Base-by-base conservation (phyloP, 371 early-diverging fungal species). In the Actinomortierella ambigua region DNA sequence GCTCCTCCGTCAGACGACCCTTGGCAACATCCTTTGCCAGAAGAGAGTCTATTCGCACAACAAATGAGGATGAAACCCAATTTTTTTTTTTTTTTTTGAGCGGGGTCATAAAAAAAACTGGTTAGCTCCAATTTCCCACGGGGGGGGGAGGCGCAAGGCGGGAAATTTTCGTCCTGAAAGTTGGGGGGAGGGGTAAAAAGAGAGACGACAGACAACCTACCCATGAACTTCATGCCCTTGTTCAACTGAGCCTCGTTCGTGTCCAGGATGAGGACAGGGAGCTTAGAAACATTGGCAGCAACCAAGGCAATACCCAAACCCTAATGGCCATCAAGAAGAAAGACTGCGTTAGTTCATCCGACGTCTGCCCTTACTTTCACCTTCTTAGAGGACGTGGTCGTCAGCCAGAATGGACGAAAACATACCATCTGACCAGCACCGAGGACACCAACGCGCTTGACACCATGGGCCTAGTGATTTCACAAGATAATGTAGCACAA, bases 281-380 rank as follows among this genome's bases (percentile, higher is more conserved):
- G 76, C 69, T 91, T 86, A 53, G 96, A 90, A 4, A 89, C 84
- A 43, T 88, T 87, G 27, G 97, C 96, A 39, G 93, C 88, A n/a
- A 98, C 99, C 53, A 94, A 89, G 6, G 95, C 98, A 67, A 98
- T 98, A 41, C 99, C 99, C 51, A 92, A 79, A 27, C 99, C 95
- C 91, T 78, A 67, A 44, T 42, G n/a, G n/a, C n/a, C n/a, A n/a
- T n/a, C n/a, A n/a, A 13, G 15, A 46, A 42, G 9, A 24, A 18
- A 6, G 43, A 42, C 23, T 27, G 48, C n/a, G 27, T 7, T 39
- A 13, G 53, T 34, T 17, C 20, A 18, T 29, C n/a, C 9, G 27
- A n/a, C n/a, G n/a, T n/a, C n/a, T n/a, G n/a, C n/a, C n/a, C n/a
- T n/a, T n/a, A n/a, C n/a, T n/a, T n/a, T n/a, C n/a, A n/a, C n/a